Conservation (phyloP, 768 basidiomycete genomes). For the Pleurotus tuber-regium region DNA sequence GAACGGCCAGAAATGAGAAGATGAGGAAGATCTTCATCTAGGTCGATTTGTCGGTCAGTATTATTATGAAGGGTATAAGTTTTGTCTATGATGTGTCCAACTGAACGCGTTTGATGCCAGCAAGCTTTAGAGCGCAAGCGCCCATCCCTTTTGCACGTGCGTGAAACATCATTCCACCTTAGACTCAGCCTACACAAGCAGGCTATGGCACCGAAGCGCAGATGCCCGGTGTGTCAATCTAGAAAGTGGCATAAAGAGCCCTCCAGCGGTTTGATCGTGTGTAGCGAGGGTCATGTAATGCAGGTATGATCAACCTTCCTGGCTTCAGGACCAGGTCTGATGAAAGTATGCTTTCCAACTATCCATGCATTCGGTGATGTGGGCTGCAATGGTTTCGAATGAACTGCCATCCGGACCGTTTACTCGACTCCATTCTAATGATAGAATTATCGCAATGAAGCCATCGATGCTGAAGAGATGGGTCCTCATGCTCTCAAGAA, state of each 20-base stretch:
- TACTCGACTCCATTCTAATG: background rate
- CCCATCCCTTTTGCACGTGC: no score
- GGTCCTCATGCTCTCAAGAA: conserved; percentile 65
- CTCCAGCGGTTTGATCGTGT: conserved; percentile 76
- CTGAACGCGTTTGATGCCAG: background rate
- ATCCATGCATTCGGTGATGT: background rate
- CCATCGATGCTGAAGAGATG: conserved; percentile 51
- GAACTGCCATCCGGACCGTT: background rate
- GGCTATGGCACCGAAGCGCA: conserved; percentile 65
- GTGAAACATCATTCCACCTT: no score
- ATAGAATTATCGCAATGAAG: conserved; percentile 84
- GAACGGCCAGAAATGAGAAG: conserved; percentile 46
- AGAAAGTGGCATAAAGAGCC: conserved; percentile 87
- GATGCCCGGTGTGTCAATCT: conserved; percentile 80
- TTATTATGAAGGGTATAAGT: background rate
- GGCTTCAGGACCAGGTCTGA: conserved; percentile 1
- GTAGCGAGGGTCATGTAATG: conserved; percentile 89
- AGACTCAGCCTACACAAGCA: no score
- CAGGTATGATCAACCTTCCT: conserved; percentile 48
- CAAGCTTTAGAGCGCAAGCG: no score
- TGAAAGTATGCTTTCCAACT: background rate
- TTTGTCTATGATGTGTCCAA: conserved; percentile 1
- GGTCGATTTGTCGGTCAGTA: conserved; percentile 5
- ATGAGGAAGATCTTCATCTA: conserved; percentile 52
- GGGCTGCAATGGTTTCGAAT: no score